Base-by-base conservation (phyloP, 345 rosid genomes). In the Pistacia vera region DNA sequence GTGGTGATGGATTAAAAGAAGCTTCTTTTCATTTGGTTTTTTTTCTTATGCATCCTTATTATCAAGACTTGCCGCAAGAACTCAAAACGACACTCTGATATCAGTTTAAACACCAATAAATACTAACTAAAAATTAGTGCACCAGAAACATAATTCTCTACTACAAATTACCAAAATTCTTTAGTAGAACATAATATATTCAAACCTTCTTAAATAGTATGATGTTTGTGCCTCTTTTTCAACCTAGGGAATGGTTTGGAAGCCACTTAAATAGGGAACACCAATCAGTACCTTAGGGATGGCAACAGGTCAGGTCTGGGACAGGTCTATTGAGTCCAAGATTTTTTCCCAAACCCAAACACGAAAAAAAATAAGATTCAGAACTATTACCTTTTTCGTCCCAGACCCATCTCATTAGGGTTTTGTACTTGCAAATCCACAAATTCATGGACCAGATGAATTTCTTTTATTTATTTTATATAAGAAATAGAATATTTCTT, bases 111-210 rank as follows among this genome's bases (percentile, higher is more conserved):
- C 36, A 25, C 35, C 18, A 10, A 61, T 14, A 33, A 46, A 44
- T 22, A 16, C 55, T 22, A 71, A 44, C 11, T 20, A 20, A 38
- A 54, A 54, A 30, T 11, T 7, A 41, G 63, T 58, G 51, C 20
- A 55, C 1, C 74, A 14, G 11, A 71, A 71, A 71, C 54, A 71
- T 25, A 58, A 71, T 14, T 20, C 35, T 20, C 33, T 28, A 59
- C 41, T 1, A 33, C 25, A 22, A 41, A 41, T 20, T 17, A 18
- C 51, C 14, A 25, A 44, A 54, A 69, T 12, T 28, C n/a, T 71
- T 36, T 2, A 71, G 1, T n/a, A 56, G 25, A 56, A 0, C 6
- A 30, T 6, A 72, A 28, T 22, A 48, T n/a, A 49, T 63, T 13
- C 6, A n/a, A 54, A n/a, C 22, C 10, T 8, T 36, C 12, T 51